Conservation (phyloP, 495 filamentous ascomycete species). For the Recurvomyces mirabilis region DNA sequence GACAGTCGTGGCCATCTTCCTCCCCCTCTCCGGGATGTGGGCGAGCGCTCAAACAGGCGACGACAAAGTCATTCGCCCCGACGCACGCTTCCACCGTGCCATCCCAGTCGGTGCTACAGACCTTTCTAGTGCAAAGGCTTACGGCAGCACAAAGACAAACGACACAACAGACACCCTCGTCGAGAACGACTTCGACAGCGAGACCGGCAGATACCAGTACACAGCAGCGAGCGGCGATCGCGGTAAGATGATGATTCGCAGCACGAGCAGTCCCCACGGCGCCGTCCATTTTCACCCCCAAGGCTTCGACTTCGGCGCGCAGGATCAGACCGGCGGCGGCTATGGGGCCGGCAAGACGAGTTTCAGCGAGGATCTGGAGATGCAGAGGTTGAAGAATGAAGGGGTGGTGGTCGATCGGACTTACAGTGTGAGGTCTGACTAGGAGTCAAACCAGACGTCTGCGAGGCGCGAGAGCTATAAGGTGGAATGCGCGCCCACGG, state of each 20-base stretch:
- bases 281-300: no score
- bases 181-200: constrained; percentile 1
- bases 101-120: constrained; percentile 3
- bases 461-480: constrained; percentile 7
- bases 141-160: constrained; percentile 6
- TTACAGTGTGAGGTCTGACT: constrained; percentile 20
- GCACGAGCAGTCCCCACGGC: background rate
- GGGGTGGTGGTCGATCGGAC: constrained; percentile 16
- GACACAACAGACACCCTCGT: constrained; percentile 13
- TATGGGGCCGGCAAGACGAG: no score
- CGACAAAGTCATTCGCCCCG: constrained; percentile 3
- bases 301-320: no score
- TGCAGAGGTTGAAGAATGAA: constrained; percentile 8
- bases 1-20: constrained; percentile 60
- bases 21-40: constrained; percentile 76
- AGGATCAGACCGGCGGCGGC: no score
- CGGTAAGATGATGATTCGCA: background rate
- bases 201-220: background rate
- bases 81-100: constrained; percentile 8
- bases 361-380: constrained; percentile 13
- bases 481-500: constrained; percentile 10
- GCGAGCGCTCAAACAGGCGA: constrained; percentile 36
- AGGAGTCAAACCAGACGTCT: constrained; percentile 8
- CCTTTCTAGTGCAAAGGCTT: constrained; percentile 2
- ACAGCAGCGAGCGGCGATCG: background rate